A percentile compares a stretch with the other conserved stretches of the same genome.
Conservation (phyloP, 495 filamentous ascomycete genomes). For the Aspergillus bertholletiae region DNA sequence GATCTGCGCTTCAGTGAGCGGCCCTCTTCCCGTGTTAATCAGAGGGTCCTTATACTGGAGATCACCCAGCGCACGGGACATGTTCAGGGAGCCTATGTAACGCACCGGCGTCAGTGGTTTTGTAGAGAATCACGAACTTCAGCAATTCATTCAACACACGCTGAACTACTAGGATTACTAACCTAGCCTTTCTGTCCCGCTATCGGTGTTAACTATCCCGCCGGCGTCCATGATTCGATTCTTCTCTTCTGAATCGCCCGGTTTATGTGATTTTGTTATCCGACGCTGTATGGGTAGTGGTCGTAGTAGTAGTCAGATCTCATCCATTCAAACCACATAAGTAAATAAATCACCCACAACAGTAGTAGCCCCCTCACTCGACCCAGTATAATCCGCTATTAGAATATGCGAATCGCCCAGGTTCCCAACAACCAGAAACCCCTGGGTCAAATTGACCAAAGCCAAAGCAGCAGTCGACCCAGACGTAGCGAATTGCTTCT, state of each 20-base stretch:
- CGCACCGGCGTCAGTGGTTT: too few relatives aligned
- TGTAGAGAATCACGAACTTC: too few relatives aligned
- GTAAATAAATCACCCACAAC: too few relatives aligned
- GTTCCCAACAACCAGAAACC: conserved; percentile 35
- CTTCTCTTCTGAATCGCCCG: conserved; percentile 27
- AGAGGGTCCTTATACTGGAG: conserved; percentile 42
- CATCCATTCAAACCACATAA: too few relatives aligned
- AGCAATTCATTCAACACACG: too few relatives aligned
- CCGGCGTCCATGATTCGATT: conserved; percentile 36
- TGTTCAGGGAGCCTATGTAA: conserved; percentile 34
- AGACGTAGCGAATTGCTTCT: conserved; percentile 22
- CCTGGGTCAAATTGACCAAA: conserved; percentile 33
- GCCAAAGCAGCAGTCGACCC: conserved; percentile 38
- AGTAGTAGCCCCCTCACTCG: background rate
- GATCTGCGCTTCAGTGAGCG: background rate
- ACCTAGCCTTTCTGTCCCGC: conserved; percentile 33
- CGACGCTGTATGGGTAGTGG: conserved; percentile 25
- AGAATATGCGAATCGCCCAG: conserved; percentile 41
- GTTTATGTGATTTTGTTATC: conserved; percentile 36
- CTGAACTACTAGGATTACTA: background rate
- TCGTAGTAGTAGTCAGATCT: too few relatives aligned
- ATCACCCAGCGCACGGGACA: conserved; percentile 44
- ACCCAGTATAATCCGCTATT: conserved; percentile 29
- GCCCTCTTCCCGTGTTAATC: conserved; percentile 16
- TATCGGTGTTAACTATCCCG: conserved; percentile 23